Percentiles rank a stretch among this genome's conserved stretches.
phyloP scores from a whole-genome alignment of 306 rosid species.

The Oxytropis ochrocephala region DNA sequence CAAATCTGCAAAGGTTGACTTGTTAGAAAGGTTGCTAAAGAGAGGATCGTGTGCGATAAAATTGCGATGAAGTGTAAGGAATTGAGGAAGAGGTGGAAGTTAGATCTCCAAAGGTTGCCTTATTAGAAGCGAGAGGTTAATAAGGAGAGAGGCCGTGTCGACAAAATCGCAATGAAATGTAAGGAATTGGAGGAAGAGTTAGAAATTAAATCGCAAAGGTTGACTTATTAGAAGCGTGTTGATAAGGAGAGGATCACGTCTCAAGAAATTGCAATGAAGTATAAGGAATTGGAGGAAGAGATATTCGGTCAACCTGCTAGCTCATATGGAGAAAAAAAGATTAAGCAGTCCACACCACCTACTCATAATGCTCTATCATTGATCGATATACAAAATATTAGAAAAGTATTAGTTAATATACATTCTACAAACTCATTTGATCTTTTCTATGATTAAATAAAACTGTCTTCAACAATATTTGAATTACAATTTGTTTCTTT shows the following conservation, averaged over 20 bases:
- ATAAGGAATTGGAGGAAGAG: conserved; percentile 45
- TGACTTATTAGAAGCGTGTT: conserved; percentile 44
- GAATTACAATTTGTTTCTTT: too few relatives aligned
- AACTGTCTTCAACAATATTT: too few relatives aligned
- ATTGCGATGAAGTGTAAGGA: conserved; percentile 28
- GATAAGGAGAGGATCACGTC: conserved; percentile 51
- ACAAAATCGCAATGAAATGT: conserved; percentile 21
- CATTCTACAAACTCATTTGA: too few relatives aligned
- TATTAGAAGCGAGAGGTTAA: conserved; percentile 51
- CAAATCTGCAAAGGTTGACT: conserved; percentile 29
- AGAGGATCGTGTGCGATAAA: conserved; percentile 25
- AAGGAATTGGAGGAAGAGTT: conserved; percentile 33
- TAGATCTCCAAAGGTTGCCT: conserved; percentile 27
- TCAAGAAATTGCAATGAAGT: conserved; percentile 39
- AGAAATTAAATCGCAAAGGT: conserved; percentile 51
- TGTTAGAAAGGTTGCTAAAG: conserved; percentile 52
- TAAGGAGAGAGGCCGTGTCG: conserved; percentile 38
- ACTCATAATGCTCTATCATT: conserved; percentile 18
- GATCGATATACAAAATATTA: background rate
- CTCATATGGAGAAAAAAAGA: conserved; percentile 50
- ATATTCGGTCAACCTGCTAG: conserved; percentile 32
- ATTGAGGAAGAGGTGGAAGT: conserved; percentile 52
- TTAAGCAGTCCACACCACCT: conserved; percentile 90
- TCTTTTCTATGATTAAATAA: too few relatives aligned
- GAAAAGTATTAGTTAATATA: background rate